Conservation (phyloP, 768 basidiomycete species). For the Daedaleopsis sinensis region DNA sequence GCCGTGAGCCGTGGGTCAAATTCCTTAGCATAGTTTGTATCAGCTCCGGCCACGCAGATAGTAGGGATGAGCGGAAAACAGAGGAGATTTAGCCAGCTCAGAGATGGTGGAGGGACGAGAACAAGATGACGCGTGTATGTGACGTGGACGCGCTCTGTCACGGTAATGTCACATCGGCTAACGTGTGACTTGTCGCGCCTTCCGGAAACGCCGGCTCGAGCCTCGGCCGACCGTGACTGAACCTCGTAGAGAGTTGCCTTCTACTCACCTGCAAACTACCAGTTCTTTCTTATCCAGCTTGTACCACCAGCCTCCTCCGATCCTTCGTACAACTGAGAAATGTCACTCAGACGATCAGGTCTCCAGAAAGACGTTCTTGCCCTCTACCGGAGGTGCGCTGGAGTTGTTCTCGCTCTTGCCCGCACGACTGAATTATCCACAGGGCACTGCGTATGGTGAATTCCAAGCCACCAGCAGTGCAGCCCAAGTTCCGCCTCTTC, state of each 20-base stretch:
- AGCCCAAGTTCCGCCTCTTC: slow-evolving; percentile 66
- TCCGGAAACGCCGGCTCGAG: slow-evolving; percentile 4
- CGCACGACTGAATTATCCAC: not conserved
- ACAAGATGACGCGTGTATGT: slow-evolving; percentile 10
- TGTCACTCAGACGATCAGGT: slow-evolving; percentile 44
- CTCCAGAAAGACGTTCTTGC: slow-evolving; percentile 55
- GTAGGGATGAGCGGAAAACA: not conserved
- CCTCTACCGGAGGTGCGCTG: slow-evolving; percentile 51
- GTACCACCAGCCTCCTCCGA: not conserved
- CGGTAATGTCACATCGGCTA: not conserved
- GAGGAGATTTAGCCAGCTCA: not conserved
- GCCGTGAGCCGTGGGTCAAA: not conserved
- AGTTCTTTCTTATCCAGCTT: not conserved
- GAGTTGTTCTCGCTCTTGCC: not conserved
- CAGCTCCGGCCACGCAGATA: not conserved
- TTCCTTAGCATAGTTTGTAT: not conserved
- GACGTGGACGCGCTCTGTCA: slow-evolving; percentile 10
- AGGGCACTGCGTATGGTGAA: slow-evolving; percentile 79
- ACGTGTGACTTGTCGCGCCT: slow-evolving; percentile 3
- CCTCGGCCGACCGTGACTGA: no score
- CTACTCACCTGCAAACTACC: no score
- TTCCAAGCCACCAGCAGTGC: slow-evolving; percentile 62
- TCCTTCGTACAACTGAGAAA: slow-evolving; percentile 9
- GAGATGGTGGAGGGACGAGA: not conserved
- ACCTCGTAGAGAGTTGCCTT: no score